Percentiles rank a stretch among this genome's conserved stretches.
phyloP scores from a whole-genome alignment of 2,329 filamentous ascomycete species.

The Thelonectria blattea region DNA sequence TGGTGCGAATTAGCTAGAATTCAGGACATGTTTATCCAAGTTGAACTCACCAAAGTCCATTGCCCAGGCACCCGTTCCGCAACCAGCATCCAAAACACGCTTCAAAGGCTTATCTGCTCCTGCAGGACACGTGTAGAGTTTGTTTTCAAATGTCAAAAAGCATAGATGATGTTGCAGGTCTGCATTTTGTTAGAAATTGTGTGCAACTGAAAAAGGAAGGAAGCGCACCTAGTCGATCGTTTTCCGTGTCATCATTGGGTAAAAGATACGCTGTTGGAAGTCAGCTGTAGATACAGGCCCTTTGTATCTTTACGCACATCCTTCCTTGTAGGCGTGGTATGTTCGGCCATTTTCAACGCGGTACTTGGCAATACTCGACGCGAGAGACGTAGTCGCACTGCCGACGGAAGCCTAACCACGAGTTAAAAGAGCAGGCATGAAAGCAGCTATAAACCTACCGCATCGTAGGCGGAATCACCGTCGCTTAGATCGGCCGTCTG shows the following conservation, averaged over 20 bases:
- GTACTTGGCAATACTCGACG: constrained; percentile 12
- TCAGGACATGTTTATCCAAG: background rate
- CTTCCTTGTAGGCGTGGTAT: constrained; percentile 17
- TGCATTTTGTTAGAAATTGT: background rate
- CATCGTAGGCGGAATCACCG: background rate
- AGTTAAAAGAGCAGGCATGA: background rate
- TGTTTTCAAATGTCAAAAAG: constrained; percentile 10
- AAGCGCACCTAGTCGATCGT: constrained; percentile 5
- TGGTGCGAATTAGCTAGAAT: background rate
- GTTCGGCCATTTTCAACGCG: constrained; percentile 11
- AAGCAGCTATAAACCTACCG: background rate
- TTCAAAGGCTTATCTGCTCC: constrained; percentile 1
- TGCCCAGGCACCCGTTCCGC: constrained; percentile 9
- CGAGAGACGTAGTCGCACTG: constrained; percentile 1
- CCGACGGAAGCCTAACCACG: background rate
- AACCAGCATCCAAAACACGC: constrained; percentile 6
- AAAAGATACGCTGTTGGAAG: background rate
- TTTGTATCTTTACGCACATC: background rate
- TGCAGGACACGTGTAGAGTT: constrained; percentile 7
- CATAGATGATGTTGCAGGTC: constrained; percentile 16
- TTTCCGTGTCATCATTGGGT: constrained; percentile 15
- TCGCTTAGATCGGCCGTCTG: background rate
- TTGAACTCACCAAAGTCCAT: constrained; percentile 9
- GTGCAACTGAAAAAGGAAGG: no score
- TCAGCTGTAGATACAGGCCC: background rate